Percentiles rank a stretch among this genome's conserved stretches.
Evolutionary conservation across 2,329 filamentous ascomycete species (phyloP).

Genomic region (Fusarium odoratissimum): DNA sequence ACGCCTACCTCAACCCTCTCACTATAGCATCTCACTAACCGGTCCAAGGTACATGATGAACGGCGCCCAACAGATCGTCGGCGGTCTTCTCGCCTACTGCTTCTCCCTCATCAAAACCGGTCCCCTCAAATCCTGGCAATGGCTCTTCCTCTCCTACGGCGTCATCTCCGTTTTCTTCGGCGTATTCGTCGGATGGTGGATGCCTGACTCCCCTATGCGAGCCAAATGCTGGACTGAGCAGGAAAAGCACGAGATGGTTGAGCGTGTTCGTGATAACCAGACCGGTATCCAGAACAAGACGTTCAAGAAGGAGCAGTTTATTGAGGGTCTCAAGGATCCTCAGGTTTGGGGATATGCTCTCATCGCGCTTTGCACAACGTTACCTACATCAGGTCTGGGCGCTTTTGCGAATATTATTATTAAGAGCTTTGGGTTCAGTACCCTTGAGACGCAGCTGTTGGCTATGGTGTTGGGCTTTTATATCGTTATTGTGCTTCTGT

Average conservation of each 20-base stretch:
- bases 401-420: conserved; percentile 82
- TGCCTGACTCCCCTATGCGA: conserved; percentile 78
- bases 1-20: rapidly evolving
- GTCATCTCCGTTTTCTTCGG: conserved; percentile 72
- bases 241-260: conserved; percentile 72
- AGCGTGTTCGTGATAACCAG: conserved; percentile 70
- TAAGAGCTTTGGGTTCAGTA: conserved; percentile 72
- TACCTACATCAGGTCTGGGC: conserved; percentile 78
- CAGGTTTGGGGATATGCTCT: conserved; percentile 74
- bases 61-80: conserved; percentile 77
- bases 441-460: conserved; percentile 76
- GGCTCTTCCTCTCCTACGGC: conserved; percentile 76
- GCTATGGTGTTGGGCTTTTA: conserved; percentile 81
- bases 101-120: conserved; percentile 64
- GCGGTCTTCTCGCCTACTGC: conserved; percentile 76
- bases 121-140: conserved; percentile 73
- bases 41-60: conserved; percentile 72
- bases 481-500: conserved; percentile 76
- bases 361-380: conserved; percentile 76
- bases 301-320: conserved; percentile 60
- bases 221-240: conserved; percentile 75
- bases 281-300: conserved; percentile 68
- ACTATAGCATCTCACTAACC: rapidly evolving
- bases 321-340: conserved; percentile 69
- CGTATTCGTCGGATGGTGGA: conserved; percentile 70